Evolutionary conservation across 2,329 filamentous ascomycete genomes (phyloP), one percentile per base, ranked within the genome.

Genomic region (Dryadomyces quercivorus): DNA sequence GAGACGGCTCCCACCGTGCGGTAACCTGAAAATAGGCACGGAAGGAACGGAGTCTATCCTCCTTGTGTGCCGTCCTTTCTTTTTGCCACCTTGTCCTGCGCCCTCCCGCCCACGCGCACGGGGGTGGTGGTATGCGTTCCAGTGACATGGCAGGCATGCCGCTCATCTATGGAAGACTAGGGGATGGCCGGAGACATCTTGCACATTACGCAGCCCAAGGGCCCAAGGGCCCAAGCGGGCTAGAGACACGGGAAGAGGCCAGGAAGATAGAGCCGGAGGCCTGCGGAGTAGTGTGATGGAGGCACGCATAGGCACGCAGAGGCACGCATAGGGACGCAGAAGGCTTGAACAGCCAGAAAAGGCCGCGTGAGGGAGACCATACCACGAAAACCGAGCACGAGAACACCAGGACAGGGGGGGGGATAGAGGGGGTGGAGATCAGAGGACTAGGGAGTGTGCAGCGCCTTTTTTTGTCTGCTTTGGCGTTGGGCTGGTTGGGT

Each of bases 1-100:
- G 76, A 80, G 58, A 68, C 72, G 42, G 63, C 67, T 22, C 61
- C 67, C 45, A 64, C 72, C 48, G 66, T 74, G 56, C 72, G 75
- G 63, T 81, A 65, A 73, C 26, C 26, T 31, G 26, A 31, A 31
- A 31, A 31, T 31, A 31, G 26, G 26, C 26, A 31, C 26, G 26
- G 36, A 40, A 40, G 36, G 36, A 40, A 8, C 10, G 6, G n/a
- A 16, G 47, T 15, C 46, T 38, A 18, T 22, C 18, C 15, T n/a
- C 13, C 2, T 47, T n/a, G 34, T 26, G 18, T 43, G 5, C 22
- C 6, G 13, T 31, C 38, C 15, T 52, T 20, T 22, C 20, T 57
- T 44, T n/a, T 52, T 43, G 5, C 5, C 12, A n/a, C 18, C 31
- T 51, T 22, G 20, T 26, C 12, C n/a, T 49, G 5, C n/a, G n/a